Percentiles rank a stretch among this genome's conserved stretches.
Evolutionary conservation across 2,329 filamentous ascomycete genomes (phyloP).

Genomic region (Epichloe scottii): DNA sequence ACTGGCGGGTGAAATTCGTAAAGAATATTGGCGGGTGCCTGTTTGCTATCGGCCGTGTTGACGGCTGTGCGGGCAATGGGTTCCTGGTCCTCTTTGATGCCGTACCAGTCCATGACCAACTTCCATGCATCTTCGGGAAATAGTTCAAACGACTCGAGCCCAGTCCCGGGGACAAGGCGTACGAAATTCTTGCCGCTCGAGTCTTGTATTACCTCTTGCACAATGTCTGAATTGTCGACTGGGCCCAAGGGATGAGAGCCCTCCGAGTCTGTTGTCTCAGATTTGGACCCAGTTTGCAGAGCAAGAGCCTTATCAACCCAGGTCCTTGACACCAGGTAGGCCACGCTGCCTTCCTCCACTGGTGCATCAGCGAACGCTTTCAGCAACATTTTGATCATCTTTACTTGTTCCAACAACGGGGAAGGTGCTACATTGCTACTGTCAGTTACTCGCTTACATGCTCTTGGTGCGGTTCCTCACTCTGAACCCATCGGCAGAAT

Average conservation of each 20-base stretch:
- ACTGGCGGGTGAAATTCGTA: slow-evolving; percentile 79
- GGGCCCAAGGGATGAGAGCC: slow-evolving; percentile 54
- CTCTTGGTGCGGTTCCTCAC: neutral
- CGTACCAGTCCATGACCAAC: slow-evolving; percentile 71
- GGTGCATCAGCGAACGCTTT: slow-evolving; percentile 38
- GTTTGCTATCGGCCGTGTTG: slow-evolving; percentile 45
- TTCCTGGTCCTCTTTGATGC: slow-evolving; percentile 53
- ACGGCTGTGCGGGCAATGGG: slow-evolving; percentile 67
- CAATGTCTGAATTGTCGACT: slow-evolving; percentile 77
- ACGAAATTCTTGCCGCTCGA: slow-evolving; percentile 47
- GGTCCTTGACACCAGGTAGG: slow-evolving; percentile 63
- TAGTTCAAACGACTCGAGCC: slow-evolving; percentile 61
- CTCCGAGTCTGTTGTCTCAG: slow-evolving; percentile 44
- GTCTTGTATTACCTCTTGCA: slow-evolving; percentile 46
- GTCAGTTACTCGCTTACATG: slow-evolving; percentile 2
- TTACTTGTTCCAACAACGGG: slow-evolving; percentile 49
- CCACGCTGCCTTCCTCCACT: slow-evolving; percentile 58
- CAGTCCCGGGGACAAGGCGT: slow-evolving; percentile 56
- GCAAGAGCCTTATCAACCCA: slow-evolving; percentile 69
- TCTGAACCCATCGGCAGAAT: neutral
- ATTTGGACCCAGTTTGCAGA: slow-evolving; percentile 45
- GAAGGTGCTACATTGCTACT: slow-evolving; percentile 17
- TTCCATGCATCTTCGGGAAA: slow-evolving; percentile 75
- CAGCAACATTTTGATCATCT: slow-evolving; percentile 52
- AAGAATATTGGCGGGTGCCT: slow-evolving; percentile 47